Base-by-base conservation (phyloP, 2,329 filamentous ascomycete genomes). In the Stachybotrys chartarum region DNA sequence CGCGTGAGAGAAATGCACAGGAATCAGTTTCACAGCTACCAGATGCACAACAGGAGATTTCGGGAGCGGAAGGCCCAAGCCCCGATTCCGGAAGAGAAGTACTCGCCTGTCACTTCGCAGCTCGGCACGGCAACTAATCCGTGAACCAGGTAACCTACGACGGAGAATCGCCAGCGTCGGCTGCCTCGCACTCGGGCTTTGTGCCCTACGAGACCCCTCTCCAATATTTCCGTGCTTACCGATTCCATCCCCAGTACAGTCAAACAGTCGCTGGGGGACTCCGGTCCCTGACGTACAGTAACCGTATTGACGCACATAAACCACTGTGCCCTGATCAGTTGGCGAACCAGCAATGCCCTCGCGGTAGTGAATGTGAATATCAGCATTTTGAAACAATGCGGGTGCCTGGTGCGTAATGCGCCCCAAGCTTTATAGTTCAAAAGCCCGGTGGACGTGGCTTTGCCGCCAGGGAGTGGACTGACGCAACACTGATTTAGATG, bases 261-360 rank as follows among this genome's bases (percentile, higher is more conserved):
- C 71, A 87, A 52, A 76, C 83, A 55, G 85, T 96, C 56, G 69
- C 83, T 55, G 87, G 86, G 59, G 93, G 93, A 48, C 87, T 91
- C 67, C 86, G 88, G 67, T 97, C 94, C 60, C 79, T 95, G 76
- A 97, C 92, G 48, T 97, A 93, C 75, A 97, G 90, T 74, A 90
- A 96, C 72, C 87, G 86, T 63, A 96, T 99, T 72, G 85, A 97
- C 68, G 79, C 85, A 30, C 78, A 83, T 58, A 85, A 82, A 63
- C 81, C 83, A 58, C 67, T 97, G 51, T 99, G 94, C 71, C 86
- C 84, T 44, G 87, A 83, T 64, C 90, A 96, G 70, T 75, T 89
- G 59, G 78, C 79, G 51, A 85, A 85, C 53, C 84, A 84, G 58
- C 75, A 78, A 61, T 97, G 94, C 60, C 71, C 80, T 32, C 86